Percentiles rank a stretch among this genome's conserved stretches.
phyloP scores from a whole-genome alignment of 306 rosid genomes.

The Medicago arabica region DNA sequence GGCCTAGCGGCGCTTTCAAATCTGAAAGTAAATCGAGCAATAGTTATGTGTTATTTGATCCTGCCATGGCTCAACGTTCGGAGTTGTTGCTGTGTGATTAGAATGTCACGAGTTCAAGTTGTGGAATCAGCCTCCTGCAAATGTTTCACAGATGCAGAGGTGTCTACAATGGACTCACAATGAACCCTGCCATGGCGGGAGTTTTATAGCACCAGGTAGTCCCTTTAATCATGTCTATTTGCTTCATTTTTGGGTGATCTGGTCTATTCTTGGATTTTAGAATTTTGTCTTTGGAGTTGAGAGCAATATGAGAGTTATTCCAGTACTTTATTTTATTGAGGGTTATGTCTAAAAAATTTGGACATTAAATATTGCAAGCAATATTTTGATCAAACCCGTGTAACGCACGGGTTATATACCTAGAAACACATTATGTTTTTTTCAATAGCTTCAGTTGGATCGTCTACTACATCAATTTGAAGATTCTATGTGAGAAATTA shows the following conservation, averaged over 20 bases:
- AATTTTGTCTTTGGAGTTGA: background rate
- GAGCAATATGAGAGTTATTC: background rate
- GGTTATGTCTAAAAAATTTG: background rate
- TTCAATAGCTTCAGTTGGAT: no score
- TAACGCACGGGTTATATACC: no score
- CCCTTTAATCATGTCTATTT: background rate
- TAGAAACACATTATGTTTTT: no score
- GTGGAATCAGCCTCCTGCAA: background rate
- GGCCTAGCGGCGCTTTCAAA: background rate
- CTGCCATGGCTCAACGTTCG: background rate
- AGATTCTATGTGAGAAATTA: no score
- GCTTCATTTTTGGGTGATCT: background rate
- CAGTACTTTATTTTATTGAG: no score
- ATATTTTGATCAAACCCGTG: no score
- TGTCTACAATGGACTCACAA: background rate
- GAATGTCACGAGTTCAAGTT: background rate
- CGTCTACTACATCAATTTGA: no score
- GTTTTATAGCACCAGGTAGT: conserved; percentile 11
- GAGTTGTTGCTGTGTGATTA: background rate
- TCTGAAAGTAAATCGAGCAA: conserved; percentile 1
- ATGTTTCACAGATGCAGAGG: background rate
- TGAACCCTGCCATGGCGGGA: background rate
- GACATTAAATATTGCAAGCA: no score
- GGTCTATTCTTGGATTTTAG: background rate
- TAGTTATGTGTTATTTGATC: background rate